Percentiles rank a stretch among this genome's conserved stretches.
These are phyloP conservation scores for Zychaea mexicana DNA, from an alignment of 371 early-diverging fungal genomes.

Conservation along the genomic window DNA sequence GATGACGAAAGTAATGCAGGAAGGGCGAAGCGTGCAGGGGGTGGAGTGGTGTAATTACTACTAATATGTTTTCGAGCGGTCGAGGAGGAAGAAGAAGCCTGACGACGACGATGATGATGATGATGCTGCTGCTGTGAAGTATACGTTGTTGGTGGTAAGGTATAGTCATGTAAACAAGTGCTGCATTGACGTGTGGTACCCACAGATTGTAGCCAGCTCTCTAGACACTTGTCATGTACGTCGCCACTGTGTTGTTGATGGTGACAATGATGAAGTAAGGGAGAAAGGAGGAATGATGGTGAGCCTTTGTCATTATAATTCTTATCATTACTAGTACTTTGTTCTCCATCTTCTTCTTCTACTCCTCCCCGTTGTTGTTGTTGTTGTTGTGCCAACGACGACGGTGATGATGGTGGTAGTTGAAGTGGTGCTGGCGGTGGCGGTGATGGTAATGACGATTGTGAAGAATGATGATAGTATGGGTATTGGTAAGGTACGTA, in stretches of 20 bases:
- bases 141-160: slow-evolving; percentile 5
- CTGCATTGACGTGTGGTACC: slow-evolving; percentile 2
- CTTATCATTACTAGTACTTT: background rate
- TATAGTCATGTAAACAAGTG: slow-evolving; percentile 4
- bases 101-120: background rate
- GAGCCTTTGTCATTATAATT: background rate
- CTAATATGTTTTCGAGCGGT: too few species aligned
- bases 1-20: background rate
- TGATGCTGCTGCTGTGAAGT: background rate
- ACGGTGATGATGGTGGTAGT: too few species aligned
- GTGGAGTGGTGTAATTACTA: background rate
- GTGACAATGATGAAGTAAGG: background rate
- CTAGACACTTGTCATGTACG: slow-evolving; percentile 10
- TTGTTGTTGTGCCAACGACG: too few species aligned
- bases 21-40: background rate
- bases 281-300: background rate
- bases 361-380: too few species aligned
- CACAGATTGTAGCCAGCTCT: background rate
- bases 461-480: background rate
- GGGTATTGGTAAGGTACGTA: too few species aligned
- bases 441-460: background rate
- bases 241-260: background rate
- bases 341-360: too few species aligned
- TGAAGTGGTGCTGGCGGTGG: background rate
- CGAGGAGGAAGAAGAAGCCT: background rate